Percentiles rank a stretch among this genome's conserved stretches.
Evolutionary conservation across 163 green algal genomes (phyloP).

Genomic region (Trebouxia gelatinosa): DNA sequence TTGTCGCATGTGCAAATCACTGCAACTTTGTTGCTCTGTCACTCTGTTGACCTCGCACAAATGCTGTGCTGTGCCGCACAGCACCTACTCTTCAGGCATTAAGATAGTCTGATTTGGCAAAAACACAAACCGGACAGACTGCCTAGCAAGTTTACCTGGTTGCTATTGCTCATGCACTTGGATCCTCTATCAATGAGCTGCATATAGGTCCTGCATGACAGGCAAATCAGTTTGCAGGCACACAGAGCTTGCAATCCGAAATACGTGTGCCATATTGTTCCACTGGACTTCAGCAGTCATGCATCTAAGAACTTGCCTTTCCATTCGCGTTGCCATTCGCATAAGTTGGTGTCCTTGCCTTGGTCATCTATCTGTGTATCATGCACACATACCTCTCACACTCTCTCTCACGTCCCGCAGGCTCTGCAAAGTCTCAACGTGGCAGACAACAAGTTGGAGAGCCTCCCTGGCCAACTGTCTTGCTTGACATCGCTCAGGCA

Average conservation of each 20-base stretch:
- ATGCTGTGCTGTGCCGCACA: no score
- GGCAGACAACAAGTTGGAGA: constrained; percentile 48
- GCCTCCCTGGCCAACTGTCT: constrained; percentile 39
- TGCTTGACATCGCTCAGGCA: constrained; percentile 45
- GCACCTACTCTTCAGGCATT: no score
- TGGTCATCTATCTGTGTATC: background rate
- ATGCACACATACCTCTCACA: no score
- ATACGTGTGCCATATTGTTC: background rate
- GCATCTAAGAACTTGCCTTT: background rate
- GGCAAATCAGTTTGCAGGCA: no score
- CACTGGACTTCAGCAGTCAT: background rate
- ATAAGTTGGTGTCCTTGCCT: background rate
- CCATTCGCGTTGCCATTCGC: background rate
- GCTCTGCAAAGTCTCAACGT: constrained; percentile 43
- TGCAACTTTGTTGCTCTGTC: background rate
- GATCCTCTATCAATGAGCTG: no score
- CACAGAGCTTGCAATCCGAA: background rate
- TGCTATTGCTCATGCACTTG: no score
- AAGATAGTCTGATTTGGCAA: no score
- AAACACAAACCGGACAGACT: no score
- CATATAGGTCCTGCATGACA: no score
- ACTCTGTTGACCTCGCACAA: background rate
- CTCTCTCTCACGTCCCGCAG: no score
- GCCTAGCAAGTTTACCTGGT: no score
- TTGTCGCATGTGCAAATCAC: background rate